These are phyloP conservation scores for Eucalyptus regnans DNA, from an alignment of 345 rosid genomes.

Conservation along the genomic window DNA sequence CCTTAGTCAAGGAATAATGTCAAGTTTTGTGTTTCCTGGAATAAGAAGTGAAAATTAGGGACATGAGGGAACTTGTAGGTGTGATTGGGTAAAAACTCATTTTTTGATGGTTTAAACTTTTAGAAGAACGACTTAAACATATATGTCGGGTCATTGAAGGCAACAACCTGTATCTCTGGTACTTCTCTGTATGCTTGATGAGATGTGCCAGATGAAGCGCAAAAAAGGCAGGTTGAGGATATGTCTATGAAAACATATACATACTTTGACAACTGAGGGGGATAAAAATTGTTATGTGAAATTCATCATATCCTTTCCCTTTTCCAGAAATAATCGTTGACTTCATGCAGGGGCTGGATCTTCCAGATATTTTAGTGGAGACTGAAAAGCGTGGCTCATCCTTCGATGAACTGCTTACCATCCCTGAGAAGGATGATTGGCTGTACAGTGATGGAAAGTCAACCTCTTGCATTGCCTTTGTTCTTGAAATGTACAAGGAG, in stretches of 20 bases:
- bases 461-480: slow-evolving; percentile 75
- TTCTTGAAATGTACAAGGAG: slow-evolving; percentile 95
- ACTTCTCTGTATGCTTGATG: neutral
- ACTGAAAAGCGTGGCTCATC: slow-evolving; percentile 13
- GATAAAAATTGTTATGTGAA: neutral
- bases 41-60: neutral
- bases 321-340: neutral
- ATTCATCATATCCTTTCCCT: neutral
- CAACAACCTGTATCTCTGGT: neutral
- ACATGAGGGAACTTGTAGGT: neutral
- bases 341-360: slow-evolving; percentile 58
- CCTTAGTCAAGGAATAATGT: neutral
- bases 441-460: slow-evolving; percentile 89
- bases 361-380: slow-evolving; percentile 80
- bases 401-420: slow-evolving; percentile 60
- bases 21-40: neutral
- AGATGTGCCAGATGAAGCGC: neutral
- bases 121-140: neutral
- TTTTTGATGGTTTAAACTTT: neutral
- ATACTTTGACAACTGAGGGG: neutral
- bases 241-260: neutral
- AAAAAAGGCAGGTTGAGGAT: neutral
- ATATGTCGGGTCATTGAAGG: neutral
- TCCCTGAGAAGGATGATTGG: slow-evolving; percentile 98
- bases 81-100: neutral